Evolutionary conservation across 768 basidiomycete species (phyloP).

Genomic region (Boletus coccyginus): DNA sequence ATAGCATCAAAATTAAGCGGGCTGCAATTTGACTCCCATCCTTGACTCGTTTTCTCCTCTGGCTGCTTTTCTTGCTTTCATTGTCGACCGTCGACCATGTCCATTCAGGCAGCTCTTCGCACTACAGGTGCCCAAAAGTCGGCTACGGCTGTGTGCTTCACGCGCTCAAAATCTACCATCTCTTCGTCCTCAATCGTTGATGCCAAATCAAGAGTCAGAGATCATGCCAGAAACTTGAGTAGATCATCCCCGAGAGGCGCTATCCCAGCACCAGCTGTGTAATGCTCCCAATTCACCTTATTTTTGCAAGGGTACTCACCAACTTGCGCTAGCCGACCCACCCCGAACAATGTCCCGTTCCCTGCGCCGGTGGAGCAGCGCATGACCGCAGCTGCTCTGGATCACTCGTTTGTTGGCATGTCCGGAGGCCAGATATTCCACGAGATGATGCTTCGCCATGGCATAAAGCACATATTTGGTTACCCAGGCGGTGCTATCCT

Average conservation of each 20-base stretch:
- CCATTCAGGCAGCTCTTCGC: conserved; percentile 43
- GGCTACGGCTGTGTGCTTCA: conserved; percentile 32
- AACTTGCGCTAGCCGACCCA: conserved; percentile 51
- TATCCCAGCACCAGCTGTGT: conserved; percentile 61
- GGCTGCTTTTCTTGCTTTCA: conserved; percentile 7
- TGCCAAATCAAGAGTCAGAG: conserved; percentile 76
- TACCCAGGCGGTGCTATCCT: conserved; percentile 98
- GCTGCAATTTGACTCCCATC: conserved; percentile 3
- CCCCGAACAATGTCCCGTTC: conserved; percentile 37
- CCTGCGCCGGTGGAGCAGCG: conserved; percentile 34
- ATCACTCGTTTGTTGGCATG: conserved; percentile 88
- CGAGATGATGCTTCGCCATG: conserved; percentile 99
- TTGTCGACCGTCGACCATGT: conserved; percentile 34
- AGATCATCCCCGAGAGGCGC: conserved; percentile 62
- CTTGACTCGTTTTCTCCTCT: background rate
- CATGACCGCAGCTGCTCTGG: conserved; percentile 53
- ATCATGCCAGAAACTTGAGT: conserved; percentile 74
- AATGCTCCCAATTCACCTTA: conserved; percentile 25
- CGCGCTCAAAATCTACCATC: conserved; percentile 51
- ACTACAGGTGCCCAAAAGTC: conserved; percentile 38
- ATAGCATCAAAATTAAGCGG: conserved; percentile 5
- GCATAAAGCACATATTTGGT: conserved; percentile 94
- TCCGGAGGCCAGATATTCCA: conserved; percentile 98
- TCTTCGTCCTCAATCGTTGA: conserved; percentile 61
- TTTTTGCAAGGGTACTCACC: conserved; percentile 31